Evolutionary conservation across 192 early-diverging fungal species (phyloP).

Genomic region (Gigaspora rosea): DNA sequence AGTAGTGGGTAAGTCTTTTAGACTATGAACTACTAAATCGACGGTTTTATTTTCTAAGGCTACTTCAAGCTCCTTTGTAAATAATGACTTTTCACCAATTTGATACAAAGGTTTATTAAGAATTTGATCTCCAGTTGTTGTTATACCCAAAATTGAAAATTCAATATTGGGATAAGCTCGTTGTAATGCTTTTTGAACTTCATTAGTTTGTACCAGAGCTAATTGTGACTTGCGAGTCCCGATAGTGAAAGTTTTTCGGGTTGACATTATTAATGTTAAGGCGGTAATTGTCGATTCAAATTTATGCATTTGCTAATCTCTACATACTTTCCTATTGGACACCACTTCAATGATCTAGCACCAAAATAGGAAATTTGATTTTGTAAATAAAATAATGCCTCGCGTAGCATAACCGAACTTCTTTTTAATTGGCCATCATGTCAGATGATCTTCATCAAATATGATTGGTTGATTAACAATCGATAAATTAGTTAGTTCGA

Average conservation of each 20-base stretch:
- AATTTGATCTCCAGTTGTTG: conserved; percentile 79
- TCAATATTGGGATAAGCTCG: conserved; percentile 43
- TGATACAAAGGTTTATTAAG: conserved; percentile 82
- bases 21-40: conserved; percentile 89
- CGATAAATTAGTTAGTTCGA: no score
- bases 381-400: no score
- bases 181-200: conserved; percentile 63
- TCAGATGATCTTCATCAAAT: no score
- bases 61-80: conserved; percentile 89
- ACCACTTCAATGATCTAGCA: no score
- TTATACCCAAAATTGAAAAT: conserved; percentile 62
- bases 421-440: no score
- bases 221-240: conserved; percentile 88
- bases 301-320: no score
- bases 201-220: conserved; percentile 82
- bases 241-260: conserved; percentile 43
- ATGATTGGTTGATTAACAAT: no score
- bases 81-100: conserved; percentile 89
- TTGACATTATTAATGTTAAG: conserved; percentile 26
- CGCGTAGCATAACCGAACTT: no score
- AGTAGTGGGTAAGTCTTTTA: conserved; percentile 92
- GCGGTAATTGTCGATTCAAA: no score
- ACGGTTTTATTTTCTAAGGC: conserved; percentile 67
- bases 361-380: no score
- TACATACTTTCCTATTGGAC: no score